Base-by-base conservation (phyloP, 1,139 yeast species). In the Pichia sp. region DNA sequence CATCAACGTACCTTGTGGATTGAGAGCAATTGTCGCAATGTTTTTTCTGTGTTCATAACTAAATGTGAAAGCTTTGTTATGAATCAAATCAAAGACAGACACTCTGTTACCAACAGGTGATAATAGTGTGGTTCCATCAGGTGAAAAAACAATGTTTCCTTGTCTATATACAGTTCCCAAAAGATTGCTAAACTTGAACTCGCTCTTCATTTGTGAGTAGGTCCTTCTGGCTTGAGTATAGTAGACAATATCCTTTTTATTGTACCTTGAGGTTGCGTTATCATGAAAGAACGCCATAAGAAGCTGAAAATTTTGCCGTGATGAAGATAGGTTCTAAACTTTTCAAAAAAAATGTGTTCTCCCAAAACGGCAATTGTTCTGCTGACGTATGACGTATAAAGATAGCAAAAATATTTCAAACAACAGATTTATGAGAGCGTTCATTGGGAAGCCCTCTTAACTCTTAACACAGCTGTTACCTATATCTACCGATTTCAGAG, bases 81-180 rank as follows among this genome's bases (percentile, higher is more conserved):
- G 80, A 40, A 84, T 69, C 45, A 91, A 67, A 59, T 91, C 96
- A 59, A 88, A 91, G 42, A 85, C 84, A 20, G 88, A 71, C 29
- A 93, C 93, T 52, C 98, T 63, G 58, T 91, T 93, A 9, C 98
- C 98, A 4, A 91, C 97, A 0, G 98, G 98, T 43, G 94, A 81
- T 34, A 91, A 64, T 23, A 91, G 66, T 41, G 74, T 72, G 13
- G 82, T 77, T 1, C 98, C 98, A 56, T 87, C 96, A 3, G 81
- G 76, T 2, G 94, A 78, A 63, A 80, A 91, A n/a, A 81, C 69
- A 25, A 91, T 64, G 59, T 91, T 88, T 15, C 97, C 98, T 52
- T 83, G 85, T 38, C 94, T 69, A 55, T 91, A 91, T 7, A 91
- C 98, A 0, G 98, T 88, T 21, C 98, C 99, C 50, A 91, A 65